Base-by-base conservation (phyloP, 2,329 filamentous ascomycete genomes). In the Dothidotthia symphoricarpi region DNA sequence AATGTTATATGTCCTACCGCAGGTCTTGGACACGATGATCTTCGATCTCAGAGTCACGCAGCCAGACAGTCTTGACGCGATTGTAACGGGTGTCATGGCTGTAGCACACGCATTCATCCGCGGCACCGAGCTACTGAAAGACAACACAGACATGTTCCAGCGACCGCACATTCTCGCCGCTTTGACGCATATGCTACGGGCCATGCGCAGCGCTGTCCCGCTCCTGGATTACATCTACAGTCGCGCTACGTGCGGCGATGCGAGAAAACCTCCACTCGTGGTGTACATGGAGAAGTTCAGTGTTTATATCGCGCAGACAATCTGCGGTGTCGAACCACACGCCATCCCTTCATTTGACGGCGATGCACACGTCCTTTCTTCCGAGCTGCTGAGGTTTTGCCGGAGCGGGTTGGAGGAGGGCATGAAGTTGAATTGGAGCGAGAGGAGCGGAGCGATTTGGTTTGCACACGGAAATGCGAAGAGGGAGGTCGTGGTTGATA, bases 181-280 rank as follows among this genome's bases (percentile, higher is more conserved):
- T 10, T 36, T 74, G 6, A 47, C 57, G 2, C 52, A 64, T 0
- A 66, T 73, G 38, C 53, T 75, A 16, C 57, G 69, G 6, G 66
- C 69, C 39, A 64, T 74, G 11, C 63, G 53, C 0, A 64, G 69
- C 3, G 59, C 66, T 1, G 41, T 76, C 1, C 60, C 67, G 1
- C 46, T 71, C 1, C 41, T 77, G 0, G 71, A 77, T 34, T 78
- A 77, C 45, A 61, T 78, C 17, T 56, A 68, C 22, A 51, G 63
- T 16, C 67, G 63, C 51, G 16, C 5, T 44, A 47, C 9, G 14
- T 47, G 3, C 13, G 3, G 17, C n/a, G 1, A 6, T 13, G 24
- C 11, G 7, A 9, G 9, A 9, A 52, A 28, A 48, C 70, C 26
- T 22, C 67, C 36, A 2, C 27, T 45, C 22, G 45, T 75, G 11